Conservation (phyloP, 345 rosid species). For the Barbarea vulgaris region DNA sequence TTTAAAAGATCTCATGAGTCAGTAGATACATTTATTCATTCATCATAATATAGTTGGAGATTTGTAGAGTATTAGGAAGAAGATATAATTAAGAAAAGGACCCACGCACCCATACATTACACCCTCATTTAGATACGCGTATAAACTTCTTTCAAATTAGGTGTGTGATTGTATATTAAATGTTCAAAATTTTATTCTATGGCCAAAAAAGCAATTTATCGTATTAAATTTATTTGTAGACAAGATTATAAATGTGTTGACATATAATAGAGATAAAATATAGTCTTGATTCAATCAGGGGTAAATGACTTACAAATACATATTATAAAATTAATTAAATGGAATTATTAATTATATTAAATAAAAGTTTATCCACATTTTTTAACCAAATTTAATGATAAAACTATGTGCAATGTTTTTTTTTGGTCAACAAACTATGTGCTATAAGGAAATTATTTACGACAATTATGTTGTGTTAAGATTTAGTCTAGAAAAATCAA, state of each 20-base stretch:
- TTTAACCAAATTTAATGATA: background rate
- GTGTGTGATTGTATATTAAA: slow-evolving; percentile 14
- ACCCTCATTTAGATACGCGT: slow-evolving; percentile 22
- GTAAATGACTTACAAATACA: background rate
- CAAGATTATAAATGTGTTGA: background rate
- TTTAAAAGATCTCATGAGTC: background rate
- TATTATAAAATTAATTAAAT: background rate
- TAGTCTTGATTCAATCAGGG: background rate
- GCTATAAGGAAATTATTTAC: background rate
- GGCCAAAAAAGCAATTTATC: background rate
- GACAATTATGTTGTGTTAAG: background rate
- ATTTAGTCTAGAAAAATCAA: background rate
- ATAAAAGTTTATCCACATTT: background rate
- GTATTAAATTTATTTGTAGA: background rate
- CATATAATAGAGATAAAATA: background rate
- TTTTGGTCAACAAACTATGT: background rate
- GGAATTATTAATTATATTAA: background rate
- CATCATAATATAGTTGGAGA: slow-evolving; percentile 16
- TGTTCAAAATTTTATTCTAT: slow-evolving; percentile 4
- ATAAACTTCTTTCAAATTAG: slow-evolving; percentile 32
- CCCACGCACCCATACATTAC: slow-evolving; percentile 24
- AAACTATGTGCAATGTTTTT: background rate
- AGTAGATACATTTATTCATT: slow-evolving; percentile 20
- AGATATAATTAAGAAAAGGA: slow-evolving; percentile 19
- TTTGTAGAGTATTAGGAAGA: slow-evolving; percentile 1